These are phyloP conservation scores for Poterioochromonas sp. DNA, from an alignment of 352 stramenopile species.

Conservation along the genomic window DNA sequence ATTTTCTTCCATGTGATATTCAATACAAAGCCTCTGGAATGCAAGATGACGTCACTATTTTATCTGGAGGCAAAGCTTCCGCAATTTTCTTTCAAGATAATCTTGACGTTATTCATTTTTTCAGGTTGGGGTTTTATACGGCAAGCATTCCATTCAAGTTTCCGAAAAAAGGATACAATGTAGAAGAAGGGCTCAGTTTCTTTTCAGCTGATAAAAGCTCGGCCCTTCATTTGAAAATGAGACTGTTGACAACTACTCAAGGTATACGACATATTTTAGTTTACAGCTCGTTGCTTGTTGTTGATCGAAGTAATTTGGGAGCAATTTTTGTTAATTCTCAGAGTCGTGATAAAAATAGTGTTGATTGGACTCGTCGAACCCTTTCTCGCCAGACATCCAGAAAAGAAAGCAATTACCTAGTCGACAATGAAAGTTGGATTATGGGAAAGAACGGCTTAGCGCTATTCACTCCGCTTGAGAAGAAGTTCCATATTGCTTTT, in stretches of 20 bases:
- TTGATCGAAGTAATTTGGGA: neutral
- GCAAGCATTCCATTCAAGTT: neutral
- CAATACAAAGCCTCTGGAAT: neutral
- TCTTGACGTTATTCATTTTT: neutral
- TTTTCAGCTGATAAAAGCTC: neutral
- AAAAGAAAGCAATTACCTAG: neutral
- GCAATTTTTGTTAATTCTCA: too few relatives aligned
- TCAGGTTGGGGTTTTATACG: neutral
- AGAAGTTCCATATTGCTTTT: neutral
- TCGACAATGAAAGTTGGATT: neutral
- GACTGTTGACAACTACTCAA: neutral
- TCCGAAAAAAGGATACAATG: too few relatives aligned
- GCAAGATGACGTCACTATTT: neutral
- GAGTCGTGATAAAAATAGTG: too few relatives aligned
- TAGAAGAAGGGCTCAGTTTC: too few relatives aligned
- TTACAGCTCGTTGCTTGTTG: neutral
- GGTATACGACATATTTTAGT: neutral
- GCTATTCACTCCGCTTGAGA: neutral
- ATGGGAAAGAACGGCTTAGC: neutral
- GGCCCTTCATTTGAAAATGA: neutral
- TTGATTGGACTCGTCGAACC: neutral
- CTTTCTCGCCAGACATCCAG: too few relatives aligned
- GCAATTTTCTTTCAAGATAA: neutral
- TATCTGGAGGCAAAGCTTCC: neutral
- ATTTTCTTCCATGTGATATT: neutral